These are phyloP conservation scores for Eucalyptus viminalis DNA, from an alignment of 345 rosid species.

Conservation along the genomic window DNA sequence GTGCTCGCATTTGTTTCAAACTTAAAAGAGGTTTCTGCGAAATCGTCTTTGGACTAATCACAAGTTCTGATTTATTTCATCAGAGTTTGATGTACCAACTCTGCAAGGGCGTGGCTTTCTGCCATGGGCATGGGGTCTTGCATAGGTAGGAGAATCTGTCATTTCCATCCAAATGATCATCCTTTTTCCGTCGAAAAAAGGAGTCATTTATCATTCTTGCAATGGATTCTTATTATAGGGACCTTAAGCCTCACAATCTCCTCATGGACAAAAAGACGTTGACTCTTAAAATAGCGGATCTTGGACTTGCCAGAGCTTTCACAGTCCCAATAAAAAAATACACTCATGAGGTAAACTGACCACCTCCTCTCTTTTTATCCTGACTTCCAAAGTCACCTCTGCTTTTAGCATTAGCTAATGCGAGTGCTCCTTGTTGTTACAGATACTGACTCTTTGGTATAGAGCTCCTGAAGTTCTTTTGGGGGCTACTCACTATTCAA, in stretches of 20 bases:
- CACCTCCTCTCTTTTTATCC: neutral
- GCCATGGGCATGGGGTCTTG: conserved; percentile 91
- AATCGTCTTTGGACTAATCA: neutral
- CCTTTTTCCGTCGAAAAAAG: neutral
- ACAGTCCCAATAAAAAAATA: conserved; percentile 93
- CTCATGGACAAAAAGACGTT: conserved; percentile 68
- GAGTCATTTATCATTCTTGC: too few species aligned
- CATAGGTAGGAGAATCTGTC: conserved; percentile 51
- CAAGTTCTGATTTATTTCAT: neutral
- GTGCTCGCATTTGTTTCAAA: neutral
- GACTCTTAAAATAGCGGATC: conserved; percentile 91
- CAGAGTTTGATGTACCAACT: conserved; percentile 98
- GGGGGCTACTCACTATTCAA: conserved; percentile 93
- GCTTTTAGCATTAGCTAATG: neutral
- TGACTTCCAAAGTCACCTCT: neutral
- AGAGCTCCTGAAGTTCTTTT: conserved; percentile 96
- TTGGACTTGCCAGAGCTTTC: conserved; percentile 81
- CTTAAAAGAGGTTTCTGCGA: neutral
- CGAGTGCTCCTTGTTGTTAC: neutral
- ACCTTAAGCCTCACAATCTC: conserved; percentile 94
- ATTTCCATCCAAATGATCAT: neutral
- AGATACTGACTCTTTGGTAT: conserved; percentile 94
- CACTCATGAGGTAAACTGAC: conserved; percentile 75
- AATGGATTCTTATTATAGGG: conserved; percentile 21
- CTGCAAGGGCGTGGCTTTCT: conserved; percentile 90